Conservation (phyloP, 1,284 basidiomycete genomes). For the Exobasidium rhododendri region DNA sequence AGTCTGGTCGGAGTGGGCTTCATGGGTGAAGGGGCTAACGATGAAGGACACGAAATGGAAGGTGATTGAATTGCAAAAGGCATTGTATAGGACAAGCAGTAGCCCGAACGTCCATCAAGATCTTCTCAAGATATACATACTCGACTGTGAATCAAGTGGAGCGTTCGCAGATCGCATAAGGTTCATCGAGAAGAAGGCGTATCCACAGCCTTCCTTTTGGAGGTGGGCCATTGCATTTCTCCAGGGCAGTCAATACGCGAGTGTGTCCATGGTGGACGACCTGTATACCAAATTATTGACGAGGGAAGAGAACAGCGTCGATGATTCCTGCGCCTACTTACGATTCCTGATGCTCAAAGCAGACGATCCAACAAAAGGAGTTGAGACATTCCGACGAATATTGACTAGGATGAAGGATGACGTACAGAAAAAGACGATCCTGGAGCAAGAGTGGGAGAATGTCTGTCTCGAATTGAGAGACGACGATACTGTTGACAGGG, state of each 20-base stretch:
- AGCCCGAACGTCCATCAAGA: background rate
- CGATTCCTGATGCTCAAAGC: background rate
- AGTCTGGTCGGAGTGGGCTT: background rate
- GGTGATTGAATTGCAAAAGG: background rate
- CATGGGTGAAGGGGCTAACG: background rate
- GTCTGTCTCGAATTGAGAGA: background rate
- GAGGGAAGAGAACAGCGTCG: background rate
- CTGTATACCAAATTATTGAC: background rate
- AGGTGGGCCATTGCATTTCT: background rate
- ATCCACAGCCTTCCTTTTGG: background rate
- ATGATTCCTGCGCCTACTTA: background rate
- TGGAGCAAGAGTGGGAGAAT: constrained; percentile 8
- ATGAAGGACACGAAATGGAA: background rate
- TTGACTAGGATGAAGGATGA: background rate
- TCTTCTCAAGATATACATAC: background rate
- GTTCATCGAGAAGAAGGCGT: background rate
- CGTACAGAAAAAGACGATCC: background rate
- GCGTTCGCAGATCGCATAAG: background rate
- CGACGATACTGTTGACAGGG: too few species aligned
- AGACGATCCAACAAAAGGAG: background rate
- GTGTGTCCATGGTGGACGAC: background rate
- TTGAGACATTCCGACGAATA: background rate
- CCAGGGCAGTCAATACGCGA: background rate
- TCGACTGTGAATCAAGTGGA: background rate
- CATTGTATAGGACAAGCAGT: background rate